Conservation (phyloP, 345 rosid species). For the Trapa incisa region DNA sequence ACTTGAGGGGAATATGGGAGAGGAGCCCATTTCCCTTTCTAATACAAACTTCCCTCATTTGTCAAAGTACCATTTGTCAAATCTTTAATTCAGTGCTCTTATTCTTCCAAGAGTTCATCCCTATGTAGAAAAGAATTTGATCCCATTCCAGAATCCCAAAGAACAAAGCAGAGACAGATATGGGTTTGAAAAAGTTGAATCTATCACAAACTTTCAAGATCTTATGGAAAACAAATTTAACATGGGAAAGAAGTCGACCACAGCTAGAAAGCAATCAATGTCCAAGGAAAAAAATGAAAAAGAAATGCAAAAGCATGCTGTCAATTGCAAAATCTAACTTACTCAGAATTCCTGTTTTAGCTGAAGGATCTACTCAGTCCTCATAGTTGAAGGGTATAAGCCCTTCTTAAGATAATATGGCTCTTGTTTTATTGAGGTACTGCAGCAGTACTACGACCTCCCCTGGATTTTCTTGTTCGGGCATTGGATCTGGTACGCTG, state of each 20-base stretch:
- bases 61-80: too few relatives aligned
- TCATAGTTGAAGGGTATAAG: neutral
- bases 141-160: too few relatives aligned
- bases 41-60: too few relatives aligned
- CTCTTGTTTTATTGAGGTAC: neutral
- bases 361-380: neutral
- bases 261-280: neutral
- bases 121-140: too few relatives aligned
- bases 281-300: neutral
- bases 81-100: too few relatives aligned
- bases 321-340: neutral
- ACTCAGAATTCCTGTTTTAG: neutral
- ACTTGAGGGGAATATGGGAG: too few relatives aligned
- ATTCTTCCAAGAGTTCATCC: too few relatives aligned
- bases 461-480: too few relatives aligned
- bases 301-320: neutral
- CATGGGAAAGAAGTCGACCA: neutral
- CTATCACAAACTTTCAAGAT: neutral
- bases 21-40: too few relatives aligned
- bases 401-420: neutral
- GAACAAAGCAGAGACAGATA: too few relatives aligned
- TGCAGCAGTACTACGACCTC: too few relatives aligned
- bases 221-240: neutral
- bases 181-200: neutral
- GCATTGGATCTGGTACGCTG: too few relatives aligned